phyloP scores from a whole-genome alignment of 179 eudicot genomes.

The Spergularia azorica region DNA sequence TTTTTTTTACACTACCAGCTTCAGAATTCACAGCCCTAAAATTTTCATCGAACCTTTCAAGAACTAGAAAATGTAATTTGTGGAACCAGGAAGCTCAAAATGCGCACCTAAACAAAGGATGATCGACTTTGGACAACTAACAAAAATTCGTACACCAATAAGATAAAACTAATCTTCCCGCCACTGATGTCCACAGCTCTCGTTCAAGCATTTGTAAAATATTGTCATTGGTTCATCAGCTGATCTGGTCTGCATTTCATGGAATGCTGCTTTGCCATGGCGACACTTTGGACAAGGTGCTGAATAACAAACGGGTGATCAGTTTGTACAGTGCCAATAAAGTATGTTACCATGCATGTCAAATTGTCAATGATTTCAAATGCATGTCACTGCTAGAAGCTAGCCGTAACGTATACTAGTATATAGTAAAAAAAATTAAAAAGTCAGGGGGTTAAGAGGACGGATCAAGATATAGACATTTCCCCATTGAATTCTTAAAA shows the following conservation, averaged over 20 bases:
- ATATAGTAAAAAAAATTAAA: not conserved
- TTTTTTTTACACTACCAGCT: too few species aligned
- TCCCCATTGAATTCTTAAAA: not conserved
- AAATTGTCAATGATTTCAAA: not conserved
- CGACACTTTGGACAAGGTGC: conserved; percentile 54
- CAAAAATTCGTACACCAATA: not conserved
- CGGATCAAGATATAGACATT: not conserved
- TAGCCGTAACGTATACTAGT: not conserved
- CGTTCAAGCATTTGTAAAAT: conserved; percentile 51
- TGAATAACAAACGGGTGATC: conserved; percentile 26
- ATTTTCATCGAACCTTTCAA: too few species aligned
- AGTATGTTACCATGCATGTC: not conserved
- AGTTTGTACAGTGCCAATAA: not conserved
- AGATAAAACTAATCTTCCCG: conserved; percentile 34
- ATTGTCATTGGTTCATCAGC: conserved; percentile 73
- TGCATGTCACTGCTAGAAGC: not conserved
- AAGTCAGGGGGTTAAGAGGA: too few species aligned
- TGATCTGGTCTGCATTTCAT: conserved; percentile 58
- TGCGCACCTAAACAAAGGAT: not conserved
- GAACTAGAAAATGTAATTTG: not conserved
- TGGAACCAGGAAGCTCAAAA: not conserved
- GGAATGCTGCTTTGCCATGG: conserved; percentile 41
- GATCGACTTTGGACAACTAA: not conserved
- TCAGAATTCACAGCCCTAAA: too few species aligned
- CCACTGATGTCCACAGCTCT: conserved; percentile 46